These are phyloP conservation scores for Solanum hybrid DNA, from an alignment of 305 asterid genomes.

Conservation along the genomic window DNA sequence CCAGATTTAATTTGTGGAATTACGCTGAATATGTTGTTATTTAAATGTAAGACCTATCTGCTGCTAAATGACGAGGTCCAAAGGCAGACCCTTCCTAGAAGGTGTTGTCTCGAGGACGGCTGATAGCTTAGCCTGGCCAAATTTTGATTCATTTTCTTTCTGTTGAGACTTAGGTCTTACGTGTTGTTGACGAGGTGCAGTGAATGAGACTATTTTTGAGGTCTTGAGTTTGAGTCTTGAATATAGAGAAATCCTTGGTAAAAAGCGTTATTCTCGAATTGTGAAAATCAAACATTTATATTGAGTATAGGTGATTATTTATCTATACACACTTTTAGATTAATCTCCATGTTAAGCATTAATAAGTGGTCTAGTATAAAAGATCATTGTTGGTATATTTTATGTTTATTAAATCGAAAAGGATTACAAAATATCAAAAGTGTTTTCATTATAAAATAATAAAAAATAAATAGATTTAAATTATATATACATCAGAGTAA, in stretches of 20 bases:
- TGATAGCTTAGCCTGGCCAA: neutral
- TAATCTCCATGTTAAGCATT: too few relatives aligned
- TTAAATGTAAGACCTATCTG: neutral
- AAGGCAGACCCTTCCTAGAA: neutral
- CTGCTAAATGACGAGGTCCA: neutral
- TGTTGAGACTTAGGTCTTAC: neutral
- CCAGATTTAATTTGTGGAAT: accelerated
- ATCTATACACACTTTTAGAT: too few relatives aligned
- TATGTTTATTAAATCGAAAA: too few relatives aligned
- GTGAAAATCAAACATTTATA: too few relatives aligned
- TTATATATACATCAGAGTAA: neutral
- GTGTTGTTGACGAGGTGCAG: too few relatives aligned
- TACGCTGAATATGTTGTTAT: neutral
- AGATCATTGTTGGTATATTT: too few relatives aligned
- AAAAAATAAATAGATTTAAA: neutral
- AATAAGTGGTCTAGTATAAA: too few relatives aligned
- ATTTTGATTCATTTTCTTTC: neutral
- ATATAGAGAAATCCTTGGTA: too few relatives aligned
- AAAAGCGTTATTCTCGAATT: too few relatives aligned
- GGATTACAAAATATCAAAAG: neutral
- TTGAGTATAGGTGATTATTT: too few relatives aligned
- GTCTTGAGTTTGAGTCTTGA: too few relatives aligned
- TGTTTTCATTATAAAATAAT: neutral
- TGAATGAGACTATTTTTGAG: too few relatives aligned
- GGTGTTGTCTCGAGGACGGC: neutral